Base-by-base conservation (phyloP, 768 basidiomycete genomes). In the Russula foetens region DNA sequence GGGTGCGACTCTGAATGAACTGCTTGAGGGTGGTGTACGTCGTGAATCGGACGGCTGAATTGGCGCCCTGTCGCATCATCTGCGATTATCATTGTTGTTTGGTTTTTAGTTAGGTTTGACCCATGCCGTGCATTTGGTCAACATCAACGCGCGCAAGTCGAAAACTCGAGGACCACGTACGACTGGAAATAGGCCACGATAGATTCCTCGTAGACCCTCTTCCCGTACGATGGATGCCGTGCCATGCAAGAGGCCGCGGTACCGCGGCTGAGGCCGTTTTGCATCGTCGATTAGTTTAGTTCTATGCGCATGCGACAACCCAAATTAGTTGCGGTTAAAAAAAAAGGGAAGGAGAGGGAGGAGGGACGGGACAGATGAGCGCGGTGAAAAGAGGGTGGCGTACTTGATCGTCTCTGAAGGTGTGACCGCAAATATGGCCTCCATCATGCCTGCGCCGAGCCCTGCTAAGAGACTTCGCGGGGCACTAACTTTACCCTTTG, bases 371-470 rank as follows among this genome's bases (percentile, higher is more conserved):
- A 41, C 9, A 31, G 43, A 23, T 48, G 33, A 35, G 15, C 21
- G 50, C 49, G 7, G 55, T 19, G 8, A 29, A 53, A 59, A 21
- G 47, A 31, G 7, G 26, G 23, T 19, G 38, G 26, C 89, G 44
- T 50, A 95, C 96, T 99, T 99, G 78, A 98, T 97, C 0, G 96
- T 98, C 72, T 99, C 96, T 14, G 92, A 94, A 3, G 96, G 96
- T 0, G 96, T 98, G 3, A 99, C 96, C 2, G 96, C 96, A 58
- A 98, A 83, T 23, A 98, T 71, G 0, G 96, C 92, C 72, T 98
- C 96, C 68, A 78, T 87, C 84, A 93, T 83, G 4, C 96, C 96
- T 2, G 96, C 96, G 31, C 88, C 87, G 12, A 91, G 75, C 31
- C 90, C 89, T 60, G 90, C 89, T 84, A 67, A 9, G 33, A 98